A percentile compares a stretch with the other conserved stretches of the same genome.
Conservation (phyloP, 257 asterid species). For the Rubia yunnanensis region DNA sequence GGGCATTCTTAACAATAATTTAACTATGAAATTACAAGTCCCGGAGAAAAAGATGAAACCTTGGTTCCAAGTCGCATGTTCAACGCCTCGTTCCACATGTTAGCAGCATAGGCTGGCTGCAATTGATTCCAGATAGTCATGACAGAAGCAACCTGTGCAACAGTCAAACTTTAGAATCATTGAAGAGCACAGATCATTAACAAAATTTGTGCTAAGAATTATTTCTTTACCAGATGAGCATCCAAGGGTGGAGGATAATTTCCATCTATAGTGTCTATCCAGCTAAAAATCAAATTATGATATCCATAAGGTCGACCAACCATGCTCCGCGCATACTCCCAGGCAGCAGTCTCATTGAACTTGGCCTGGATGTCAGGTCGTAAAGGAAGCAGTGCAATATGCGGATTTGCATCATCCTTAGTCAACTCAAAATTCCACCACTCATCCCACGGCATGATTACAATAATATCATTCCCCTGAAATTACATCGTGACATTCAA, state of each 20-base stretch:
- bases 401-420: slow-evolving; percentile 74
- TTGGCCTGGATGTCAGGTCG: slow-evolving; percentile 67
- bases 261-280: slow-evolving; percentile 79
- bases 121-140: slow-evolving; percentile 84
- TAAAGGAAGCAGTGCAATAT: slow-evolving; percentile 78
- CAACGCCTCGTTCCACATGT: slow-evolving; percentile 89
- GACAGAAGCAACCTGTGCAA: slow-evolving; percentile 70
- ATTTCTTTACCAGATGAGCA: slow-evolving; percentile 66
- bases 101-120: slow-evolving; percentile 76
- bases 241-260: slow-evolving; percentile 81
- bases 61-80: slow-evolving; percentile 85
- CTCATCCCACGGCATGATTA: slow-evolving; percentile 80
- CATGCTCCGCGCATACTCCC: slow-evolving; percentile 92
- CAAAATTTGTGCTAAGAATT: not conserved
- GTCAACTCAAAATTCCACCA: slow-evolving; percentile 89
- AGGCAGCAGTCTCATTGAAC: slow-evolving; percentile 79
- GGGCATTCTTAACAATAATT: not conserved
- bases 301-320: slow-evolving; percentile 72
- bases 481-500: slow-evolving; percentile 1
- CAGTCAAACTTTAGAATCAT: slow-evolving; percentile 7
- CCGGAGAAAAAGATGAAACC: slow-evolving; percentile 29
- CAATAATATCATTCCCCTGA: slow-evolving; percentile 79
- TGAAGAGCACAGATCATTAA: not conserved
- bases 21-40: not conserved
- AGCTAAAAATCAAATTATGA: slow-evolving; percentile 87